Base-by-base conservation (phyloP, 2,329 filamentous ascomycete genomes). In the Trichoderma koningii region DNA sequence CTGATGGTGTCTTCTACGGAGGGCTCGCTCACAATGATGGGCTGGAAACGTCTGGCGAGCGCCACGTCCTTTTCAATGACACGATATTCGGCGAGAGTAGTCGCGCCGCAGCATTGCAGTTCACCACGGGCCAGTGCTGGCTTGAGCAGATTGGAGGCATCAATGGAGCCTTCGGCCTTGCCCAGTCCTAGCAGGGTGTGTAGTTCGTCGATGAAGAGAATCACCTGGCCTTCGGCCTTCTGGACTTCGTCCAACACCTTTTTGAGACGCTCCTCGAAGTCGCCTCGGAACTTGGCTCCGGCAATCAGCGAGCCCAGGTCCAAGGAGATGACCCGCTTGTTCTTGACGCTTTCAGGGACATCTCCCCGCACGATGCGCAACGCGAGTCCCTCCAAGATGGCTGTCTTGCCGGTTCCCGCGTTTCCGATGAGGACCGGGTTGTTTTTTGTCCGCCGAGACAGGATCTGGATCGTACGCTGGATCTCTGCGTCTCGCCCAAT, bases 1-100 rank as follows among this genome's bases (percentile, higher is more conserved):
- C 92, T 97, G 67, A 99, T 93, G 0, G 95, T 97, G 70, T 97
- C 93, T 70, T 92, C 87, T 0, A 98, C 93, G 0, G 87, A 89
- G 0, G 95, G 95, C 72, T 99, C 95, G 66, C 89, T 91, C n/a
- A 99, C 93, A 42, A 92, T 78, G 65, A 99, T 97, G 0, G 95
- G 93, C 73, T 99, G 95, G 76, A 99, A 98, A 66, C 95, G 86
- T 70, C 95, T 84, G 9, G 95, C 95, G 21, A 99, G 81, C 0
- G 95, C 95, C 30, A 94, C 93, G 73, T 98, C 95, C 77, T 98
- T 98, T 76, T 98, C 95, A 68, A 99, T 98, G 71, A 88, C 82
- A 23, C 95, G 87, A 73, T 98, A 99, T 73, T 99, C 95, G 68
- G 89, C 91, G 41, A 98, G 79, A 0, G 95, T 99, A 0, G 95